Evolutionary conservation across 73 alveolate genomes (phyloP), one percentile per base, ranked within the genome.

Genomic region (Breviolum minutum): DNA sequence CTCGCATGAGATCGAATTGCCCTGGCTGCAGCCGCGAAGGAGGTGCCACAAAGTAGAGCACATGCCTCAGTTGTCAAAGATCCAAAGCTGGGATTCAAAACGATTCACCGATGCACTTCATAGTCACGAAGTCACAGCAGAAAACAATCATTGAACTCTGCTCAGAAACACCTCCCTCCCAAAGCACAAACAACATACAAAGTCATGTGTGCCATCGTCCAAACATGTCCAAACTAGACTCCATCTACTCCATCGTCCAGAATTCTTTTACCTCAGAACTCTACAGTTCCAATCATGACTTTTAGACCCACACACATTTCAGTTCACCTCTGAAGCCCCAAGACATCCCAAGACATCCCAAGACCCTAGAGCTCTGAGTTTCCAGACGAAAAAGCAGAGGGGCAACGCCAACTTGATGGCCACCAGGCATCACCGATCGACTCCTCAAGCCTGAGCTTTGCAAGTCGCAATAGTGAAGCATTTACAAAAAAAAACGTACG

Each of bases 341-440:
- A 68, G 4, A 14, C 77, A 17, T 3, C 54, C 3, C 54, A 40
- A 40, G 3, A 40, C 0, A 40, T 40, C 54, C n/a, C n/a, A 22
- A 14, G 77, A 11, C 54, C 3, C 54, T 3, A 40, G 54, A 40
- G 54, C 54, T 40, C 54, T 40, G 54, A 40, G 54, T 40, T 40
- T 40, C 20, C 73, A 40, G 54, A 71, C 91, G 98, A 88, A 48
- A 92, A 92, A 54, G 98, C 98, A 22, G 91, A 74, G 27, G 98
- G 98, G 81, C 98, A 92, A 48, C 98, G 98, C 98, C 98, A 92
- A 8, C 68, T 13, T 12, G 98, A 63, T 8, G 98, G 98, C 98
- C 98, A 92, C 98, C 98, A 92, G 69, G 98, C 98, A 14, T 92
- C 98, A 54, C 98, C 98, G 54, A 92, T 92, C 54, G 86, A 40